phyloP scores from a whole-genome alignment of 371 early-diverging fungal genomes.

The Chytridiales sp. region DNA sequence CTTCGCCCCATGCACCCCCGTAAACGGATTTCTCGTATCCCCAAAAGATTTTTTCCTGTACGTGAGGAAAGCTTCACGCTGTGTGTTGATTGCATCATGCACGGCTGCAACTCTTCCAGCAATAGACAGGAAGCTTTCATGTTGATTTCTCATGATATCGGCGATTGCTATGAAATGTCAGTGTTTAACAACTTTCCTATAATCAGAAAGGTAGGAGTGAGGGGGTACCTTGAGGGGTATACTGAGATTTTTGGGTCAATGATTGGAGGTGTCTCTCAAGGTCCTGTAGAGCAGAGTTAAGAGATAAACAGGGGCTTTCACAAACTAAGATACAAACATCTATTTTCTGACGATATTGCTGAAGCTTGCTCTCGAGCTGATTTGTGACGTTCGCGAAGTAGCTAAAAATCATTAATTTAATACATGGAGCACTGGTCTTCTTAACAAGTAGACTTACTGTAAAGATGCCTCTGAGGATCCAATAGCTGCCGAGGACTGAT shows the following conservation, averaged over 20 bases:
- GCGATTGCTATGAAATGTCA: constrained; percentile 43
- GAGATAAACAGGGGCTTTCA: neutral
- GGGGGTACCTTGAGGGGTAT: constrained; percentile 35
- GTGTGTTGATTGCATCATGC: constrained; percentile 58
- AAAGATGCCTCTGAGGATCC: too few relatives aligned
- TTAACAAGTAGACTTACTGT: too few relatives aligned
- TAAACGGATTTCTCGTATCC: constrained; percentile 31
- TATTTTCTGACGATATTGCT: constrained; percentile 40
- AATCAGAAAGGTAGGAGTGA: constrained; percentile 7
- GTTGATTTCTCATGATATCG: constrained; percentile 61
- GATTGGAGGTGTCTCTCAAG: constrained; percentile 36
- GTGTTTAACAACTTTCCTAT: neutral
- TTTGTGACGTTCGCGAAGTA: constrained; percentile 41
- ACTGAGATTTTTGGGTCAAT: constrained; percentile 19
- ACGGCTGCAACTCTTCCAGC: constrained; percentile 59
- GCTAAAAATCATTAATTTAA: constrained; percentile 4
- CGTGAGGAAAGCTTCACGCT: constrained; percentile 49
- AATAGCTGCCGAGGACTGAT: too few relatives aligned
- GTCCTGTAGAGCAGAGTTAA: constrained; percentile 19
- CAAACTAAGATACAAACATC: constrained; percentile 25
- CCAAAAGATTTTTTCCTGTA: constrained; percentile 49
- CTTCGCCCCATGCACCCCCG: constrained; percentile 5
- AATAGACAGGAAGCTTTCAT: constrained; percentile 62
- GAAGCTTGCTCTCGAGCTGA: constrained; percentile 37
- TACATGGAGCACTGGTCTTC: too few relatives aligned